phyloP scores from a whole-genome alignment of 2,329 filamentous ascomycete genomes.

The Xylaria sp. region DNA sequence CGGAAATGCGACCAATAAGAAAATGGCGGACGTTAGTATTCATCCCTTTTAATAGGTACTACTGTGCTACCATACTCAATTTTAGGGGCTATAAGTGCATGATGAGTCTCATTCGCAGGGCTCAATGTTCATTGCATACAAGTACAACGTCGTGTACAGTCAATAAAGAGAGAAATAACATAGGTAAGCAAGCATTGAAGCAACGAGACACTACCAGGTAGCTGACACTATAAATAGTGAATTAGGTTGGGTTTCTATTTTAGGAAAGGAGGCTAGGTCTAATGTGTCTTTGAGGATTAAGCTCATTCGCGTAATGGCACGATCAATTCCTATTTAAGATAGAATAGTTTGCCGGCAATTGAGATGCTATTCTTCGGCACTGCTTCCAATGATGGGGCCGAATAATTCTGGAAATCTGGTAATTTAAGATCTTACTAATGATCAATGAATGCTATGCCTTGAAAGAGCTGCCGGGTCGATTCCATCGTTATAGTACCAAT shows the following conservation, averaged over 20 bases:
- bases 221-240: neutral
- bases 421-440: conserved; percentile 28
- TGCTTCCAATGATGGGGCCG: neutral
- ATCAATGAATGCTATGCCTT: conserved; percentile 21
- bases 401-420: conserved; percentile 21
- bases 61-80: neutral
- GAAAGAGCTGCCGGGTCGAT: neutral
- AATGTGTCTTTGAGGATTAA: conserved; percentile 11
- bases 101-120: neutral
- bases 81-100: neutral
- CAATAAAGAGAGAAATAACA: neutral
- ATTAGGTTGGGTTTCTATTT: neutral
- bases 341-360: conserved; percentile 17
- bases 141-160: neutral
- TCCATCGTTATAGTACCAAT: conserved; percentile 3
- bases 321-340: conserved; percentile 9
- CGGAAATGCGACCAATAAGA: too few relatives aligned
- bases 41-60: too few relatives aligned
- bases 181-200: neutral
- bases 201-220: neutral
- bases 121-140: neutral
- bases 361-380: neutral
- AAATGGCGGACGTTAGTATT: too few relatives aligned
- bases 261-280: neutral
- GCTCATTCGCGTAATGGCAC: conserved; percentile 11